phyloP scores from a whole-genome alignment of 2,329 filamentous ascomycete genomes.

The Aureobasidium melanogenum region DNA sequence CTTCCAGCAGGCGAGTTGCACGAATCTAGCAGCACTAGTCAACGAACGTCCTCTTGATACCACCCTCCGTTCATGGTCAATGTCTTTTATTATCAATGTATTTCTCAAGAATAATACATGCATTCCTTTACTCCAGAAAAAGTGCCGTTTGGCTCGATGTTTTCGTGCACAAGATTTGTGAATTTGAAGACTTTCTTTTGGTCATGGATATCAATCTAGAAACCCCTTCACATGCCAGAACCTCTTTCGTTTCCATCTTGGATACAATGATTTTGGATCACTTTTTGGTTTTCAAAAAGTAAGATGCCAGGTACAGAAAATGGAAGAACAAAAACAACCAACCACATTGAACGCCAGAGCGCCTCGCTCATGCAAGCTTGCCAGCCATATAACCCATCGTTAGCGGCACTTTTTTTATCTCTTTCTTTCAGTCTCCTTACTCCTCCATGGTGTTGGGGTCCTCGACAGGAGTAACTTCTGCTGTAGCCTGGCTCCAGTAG shows the following conservation, averaged over 20 bases:
- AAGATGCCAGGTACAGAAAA: not conserved
- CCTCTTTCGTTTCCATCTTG: not conserved
- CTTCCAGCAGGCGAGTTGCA: not conserved
- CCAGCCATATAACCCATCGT: not conserved
- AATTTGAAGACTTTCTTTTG: not conserved
- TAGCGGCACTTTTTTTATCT: not conserved
- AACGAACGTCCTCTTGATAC: no score
- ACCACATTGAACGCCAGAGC: slow-evolving; percentile 10
- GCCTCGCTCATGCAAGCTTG: slow-evolving; percentile 12
- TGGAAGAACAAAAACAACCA: not conserved
- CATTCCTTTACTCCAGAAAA: not conserved
- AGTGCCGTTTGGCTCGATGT: not conserved
- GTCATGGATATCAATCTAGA: not conserved
- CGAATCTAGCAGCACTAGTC: not conserved
- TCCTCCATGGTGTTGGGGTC: slow-evolving; percentile 22
- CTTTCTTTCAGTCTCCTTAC: not conserved
- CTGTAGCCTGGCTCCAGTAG: slow-evolving; percentile 27
- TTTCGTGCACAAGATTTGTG: not conserved
- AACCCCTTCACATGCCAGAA: not conserved
- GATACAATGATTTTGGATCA: not conserved
- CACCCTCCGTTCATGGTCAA: not conserved
- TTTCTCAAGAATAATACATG: not conserved
- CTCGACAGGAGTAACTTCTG: slow-evolving; percentile 27
- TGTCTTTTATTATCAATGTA: not conserved
- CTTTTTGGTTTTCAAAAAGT: not conserved